phyloP scores from a whole-genome alignment of 1,284 basidiomycete species.

The Ustilago vetiveriae region DNA sequence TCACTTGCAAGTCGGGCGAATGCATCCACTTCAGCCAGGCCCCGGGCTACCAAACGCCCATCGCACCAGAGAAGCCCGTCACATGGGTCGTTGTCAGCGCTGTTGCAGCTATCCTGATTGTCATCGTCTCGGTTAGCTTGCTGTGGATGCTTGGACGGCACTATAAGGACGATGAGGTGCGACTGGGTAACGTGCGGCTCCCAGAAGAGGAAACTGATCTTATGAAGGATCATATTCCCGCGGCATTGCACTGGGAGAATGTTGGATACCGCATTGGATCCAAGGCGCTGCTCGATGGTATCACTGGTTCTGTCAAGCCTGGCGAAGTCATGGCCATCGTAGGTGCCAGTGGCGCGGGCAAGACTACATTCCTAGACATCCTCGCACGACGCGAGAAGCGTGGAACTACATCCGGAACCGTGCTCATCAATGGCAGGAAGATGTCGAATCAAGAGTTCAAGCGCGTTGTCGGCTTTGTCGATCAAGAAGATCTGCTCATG shows the following conservation, averaged over 20 bases:
- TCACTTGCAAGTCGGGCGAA: slow-evolving; percentile 88
- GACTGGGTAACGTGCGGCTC: slow-evolving; percentile 34
- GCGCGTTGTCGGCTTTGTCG: slow-evolving; percentile 89
- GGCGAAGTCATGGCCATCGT: slow-evolving; percentile 92
- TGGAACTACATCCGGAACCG: slow-evolving; percentile 78
- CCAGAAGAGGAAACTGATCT: slow-evolving; percentile 79
- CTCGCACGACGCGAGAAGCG: slow-evolving; percentile 88
- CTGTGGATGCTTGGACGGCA: slow-evolving; percentile 57
- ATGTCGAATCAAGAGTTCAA: slow-evolving; percentile 81
- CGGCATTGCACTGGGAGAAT: slow-evolving; percentile 85
- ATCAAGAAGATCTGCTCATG: slow-evolving; percentile 97
- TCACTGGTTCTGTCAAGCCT: slow-evolving; percentile 90
- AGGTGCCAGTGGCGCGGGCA: slow-evolving; percentile 95
- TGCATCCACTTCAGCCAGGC: slow-evolving; percentile 93
- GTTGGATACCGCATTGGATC: slow-evolving; percentile 75
- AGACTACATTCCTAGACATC: slow-evolving; percentile 94
- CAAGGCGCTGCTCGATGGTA: slow-evolving; percentile 78
- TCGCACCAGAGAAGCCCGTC: slow-evolving; percentile 30
- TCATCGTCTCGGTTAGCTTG: slow-evolving; percentile 70
- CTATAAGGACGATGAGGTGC: slow-evolving; percentile 50
- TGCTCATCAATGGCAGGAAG: slow-evolving; percentile 84
- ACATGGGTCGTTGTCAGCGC: slow-evolving; percentile 84
- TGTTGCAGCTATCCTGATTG: slow-evolving; percentile 75
- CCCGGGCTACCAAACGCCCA: slow-evolving; percentile 73
- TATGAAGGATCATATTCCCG: slow-evolving; percentile 92